Evolutionary conservation across 345 rosid species (phyloP).

Genomic region (Arabidopsis thaliana): DNA sequence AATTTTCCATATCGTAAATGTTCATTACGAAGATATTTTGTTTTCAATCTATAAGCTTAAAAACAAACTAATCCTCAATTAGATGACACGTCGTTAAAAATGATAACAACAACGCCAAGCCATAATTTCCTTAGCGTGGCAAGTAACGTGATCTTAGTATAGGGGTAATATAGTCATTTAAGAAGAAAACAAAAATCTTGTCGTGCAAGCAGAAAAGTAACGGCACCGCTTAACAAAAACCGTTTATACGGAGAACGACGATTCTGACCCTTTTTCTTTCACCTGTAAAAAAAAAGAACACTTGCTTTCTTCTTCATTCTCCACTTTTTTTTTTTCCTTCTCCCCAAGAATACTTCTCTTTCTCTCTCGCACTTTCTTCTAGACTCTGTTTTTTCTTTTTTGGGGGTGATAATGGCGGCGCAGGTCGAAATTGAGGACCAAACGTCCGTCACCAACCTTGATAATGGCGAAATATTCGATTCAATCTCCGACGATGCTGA

Average conservation of each 20-base stretch:
- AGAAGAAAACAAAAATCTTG: conserved; percentile 1
- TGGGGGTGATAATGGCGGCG: conserved; percentile 35
- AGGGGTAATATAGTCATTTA: conserved; percentile 29
- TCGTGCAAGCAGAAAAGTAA: conserved; percentile 35
- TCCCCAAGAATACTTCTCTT: conserved; percentile 28
- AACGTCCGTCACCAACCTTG: conserved; percentile 35
- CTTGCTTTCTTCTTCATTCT: neutral
- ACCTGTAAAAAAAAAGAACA: neutral
- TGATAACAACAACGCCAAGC: neutral
- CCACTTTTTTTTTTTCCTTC: neutral
- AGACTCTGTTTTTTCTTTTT: neutral
- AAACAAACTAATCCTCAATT: neutral
- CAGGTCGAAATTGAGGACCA: conserved; percentile 43
- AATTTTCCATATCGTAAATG: neutral
- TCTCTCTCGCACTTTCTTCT: neutral
- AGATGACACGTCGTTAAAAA: neutral
- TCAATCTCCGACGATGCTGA: conserved; percentile 29
- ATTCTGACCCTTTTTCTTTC: neutral
- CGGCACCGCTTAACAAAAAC: conserved; percentile 42
- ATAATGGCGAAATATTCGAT: conserved; percentile 40
- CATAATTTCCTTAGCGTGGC: neutral
- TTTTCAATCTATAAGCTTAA: too few relatives aligned
- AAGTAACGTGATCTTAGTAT: neutral
- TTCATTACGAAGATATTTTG: too few relatives aligned
- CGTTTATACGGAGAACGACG: conserved; percentile 23